phyloP scores from a whole-genome alignment of 2,329 filamentous ascomycete genomes.

The Cytospora schulzeri region DNA sequence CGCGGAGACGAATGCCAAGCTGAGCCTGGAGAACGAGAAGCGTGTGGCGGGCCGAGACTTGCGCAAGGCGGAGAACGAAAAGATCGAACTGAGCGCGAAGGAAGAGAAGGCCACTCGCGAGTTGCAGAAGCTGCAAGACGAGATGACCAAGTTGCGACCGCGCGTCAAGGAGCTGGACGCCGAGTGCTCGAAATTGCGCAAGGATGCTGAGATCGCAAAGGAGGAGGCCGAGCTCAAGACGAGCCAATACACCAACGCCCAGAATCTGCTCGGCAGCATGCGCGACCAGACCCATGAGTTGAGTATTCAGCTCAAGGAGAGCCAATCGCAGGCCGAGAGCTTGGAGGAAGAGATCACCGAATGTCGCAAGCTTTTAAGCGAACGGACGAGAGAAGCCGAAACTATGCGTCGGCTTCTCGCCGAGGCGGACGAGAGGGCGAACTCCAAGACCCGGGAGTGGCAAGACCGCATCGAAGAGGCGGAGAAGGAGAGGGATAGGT shows the following conservation, averaged over 20 bases:
- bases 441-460: slow-evolving; percentile 84
- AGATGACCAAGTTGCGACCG: slow-evolving; percentile 67
- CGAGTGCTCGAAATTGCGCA: slow-evolving; percentile 66
- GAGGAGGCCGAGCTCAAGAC: slow-evolving; percentile 84
- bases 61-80: slow-evolving; percentile 75
- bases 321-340: slow-evolving; percentile 77
- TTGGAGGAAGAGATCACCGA: slow-evolving; percentile 92
- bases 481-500: slow-evolving; percentile 89
- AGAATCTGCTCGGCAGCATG: slow-evolving; percentile 87
- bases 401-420: slow-evolving; percentile 89
- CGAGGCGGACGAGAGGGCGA: slow-evolving; percentile 82
- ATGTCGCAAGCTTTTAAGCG: slow-evolving; percentile 80
- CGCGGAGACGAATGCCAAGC: slow-evolving; percentile 70
- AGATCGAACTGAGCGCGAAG: slow-evolving; percentile 73
- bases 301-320: slow-evolving; percentile 87
- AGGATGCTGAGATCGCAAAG: slow-evolving; percentile 67
- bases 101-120: slow-evolving; percentile 73
- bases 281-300: slow-evolving; percentile 89
- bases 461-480: slow-evolving; percentile 84
- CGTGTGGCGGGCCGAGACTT: slow-evolving; percentile 75
- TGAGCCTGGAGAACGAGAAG: slow-evolving; percentile 78
- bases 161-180: slow-evolving; percentile 71
- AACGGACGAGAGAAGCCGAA: slow-evolving; percentile 88
- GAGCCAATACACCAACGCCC: slow-evolving; percentile 82
- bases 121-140: slow-evolving; percentile 71